These are phyloP conservation scores for Silene conica DNA, from an alignment of 148 eudicot species.

Conservation along the genomic window DNA sequence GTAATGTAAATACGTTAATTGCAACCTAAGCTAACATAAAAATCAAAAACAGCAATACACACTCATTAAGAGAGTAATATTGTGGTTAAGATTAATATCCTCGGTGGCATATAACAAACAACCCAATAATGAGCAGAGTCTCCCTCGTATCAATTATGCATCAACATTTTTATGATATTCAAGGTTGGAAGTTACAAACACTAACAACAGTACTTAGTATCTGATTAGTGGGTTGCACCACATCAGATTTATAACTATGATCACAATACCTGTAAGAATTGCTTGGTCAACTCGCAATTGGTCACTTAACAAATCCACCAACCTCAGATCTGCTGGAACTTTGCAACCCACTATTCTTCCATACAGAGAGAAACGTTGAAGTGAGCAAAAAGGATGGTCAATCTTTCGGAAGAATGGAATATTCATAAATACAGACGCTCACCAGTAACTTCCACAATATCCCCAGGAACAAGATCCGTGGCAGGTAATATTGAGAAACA, in stretches of 20 bases:
- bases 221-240: background rate
- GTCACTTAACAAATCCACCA: constrained; percentile 85
- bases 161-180: background rate
- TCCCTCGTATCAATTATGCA: background rate
- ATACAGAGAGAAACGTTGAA: background rate
- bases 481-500: constrained; percentile 95
- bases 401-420: background rate
- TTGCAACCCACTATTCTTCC: constrained; percentile 74
- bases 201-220: no score
- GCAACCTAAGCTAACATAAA: constrained; percentile 1
- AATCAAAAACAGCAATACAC: background rate
- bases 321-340: constrained; percentile 97
- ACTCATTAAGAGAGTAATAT: background rate
- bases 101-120: background rate
- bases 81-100: background rate
- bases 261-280: constrained; percentile 74
- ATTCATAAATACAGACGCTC: constrained; percentile 21
- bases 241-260: no score
- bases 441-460: constrained; percentile 97
- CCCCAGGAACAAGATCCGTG: constrained; percentile 91
- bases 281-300: constrained; percentile 98
- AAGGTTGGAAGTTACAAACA: no score
- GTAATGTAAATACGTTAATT: background rate
- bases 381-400: background rate
- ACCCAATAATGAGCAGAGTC: background rate